Evolutionary conservation across 495 filamentous ascomycete species (phyloP).

Genomic region (Aspergillus baeticus): DNA sequence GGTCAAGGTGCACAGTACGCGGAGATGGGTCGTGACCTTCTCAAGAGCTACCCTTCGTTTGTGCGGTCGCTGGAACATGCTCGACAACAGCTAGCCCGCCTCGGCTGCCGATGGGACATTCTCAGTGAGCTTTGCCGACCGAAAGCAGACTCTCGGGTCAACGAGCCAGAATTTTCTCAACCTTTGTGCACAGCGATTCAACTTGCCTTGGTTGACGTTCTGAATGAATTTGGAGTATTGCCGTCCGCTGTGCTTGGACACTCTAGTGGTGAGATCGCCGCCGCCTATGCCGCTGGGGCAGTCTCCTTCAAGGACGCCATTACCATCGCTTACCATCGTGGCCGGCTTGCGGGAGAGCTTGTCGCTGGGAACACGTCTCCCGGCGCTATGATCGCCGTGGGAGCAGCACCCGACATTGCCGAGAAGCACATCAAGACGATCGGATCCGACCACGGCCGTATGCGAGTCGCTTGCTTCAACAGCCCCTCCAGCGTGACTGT

Average conservation of each 20-base stretch:
- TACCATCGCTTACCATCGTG: slow-evolving; percentile 8
- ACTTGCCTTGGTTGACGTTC: slow-evolving; percentile 24
- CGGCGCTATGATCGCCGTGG: slow-evolving; percentile 11
- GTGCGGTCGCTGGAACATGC: slow-evolving; percentile 12
- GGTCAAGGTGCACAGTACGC: slow-evolving; percentile 15
- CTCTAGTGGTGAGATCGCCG: slow-evolving; percentile 60
- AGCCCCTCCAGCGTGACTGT: slow-evolving; percentile 13
- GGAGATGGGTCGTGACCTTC: slow-evolving; percentile 12
- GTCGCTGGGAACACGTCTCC: slow-evolving; percentile 4
- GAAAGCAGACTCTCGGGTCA: slow-evolving; percentile 7
- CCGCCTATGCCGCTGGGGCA: slow-evolving; percentile 7
- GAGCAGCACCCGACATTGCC: not conserved
- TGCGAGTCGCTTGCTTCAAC: slow-evolving; percentile 14
- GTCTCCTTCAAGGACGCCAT: slow-evolving; percentile 13
- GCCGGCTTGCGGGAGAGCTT: slow-evolving; percentile 5
- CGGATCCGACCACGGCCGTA: slow-evolving; percentile 6
- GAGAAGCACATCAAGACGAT: slow-evolving; percentile 6
- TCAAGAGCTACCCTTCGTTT: slow-evolving; percentile 9
- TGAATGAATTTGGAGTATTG: slow-evolving; percentile 20
- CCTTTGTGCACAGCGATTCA: slow-evolving; percentile 29
- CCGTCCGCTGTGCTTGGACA: slow-evolving; percentile 53
- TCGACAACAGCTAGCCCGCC: not conserved
- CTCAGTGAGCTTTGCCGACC: slow-evolving; percentile 12
- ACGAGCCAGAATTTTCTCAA: slow-evolving; percentile 19
- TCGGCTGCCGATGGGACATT: slow-evolving; percentile 10